Evolutionary conservation across 768 basidiomycete species (phyloP), one percentile per base, ranked within the genome.

Genomic region (Psilocybe azurescens): DNA sequence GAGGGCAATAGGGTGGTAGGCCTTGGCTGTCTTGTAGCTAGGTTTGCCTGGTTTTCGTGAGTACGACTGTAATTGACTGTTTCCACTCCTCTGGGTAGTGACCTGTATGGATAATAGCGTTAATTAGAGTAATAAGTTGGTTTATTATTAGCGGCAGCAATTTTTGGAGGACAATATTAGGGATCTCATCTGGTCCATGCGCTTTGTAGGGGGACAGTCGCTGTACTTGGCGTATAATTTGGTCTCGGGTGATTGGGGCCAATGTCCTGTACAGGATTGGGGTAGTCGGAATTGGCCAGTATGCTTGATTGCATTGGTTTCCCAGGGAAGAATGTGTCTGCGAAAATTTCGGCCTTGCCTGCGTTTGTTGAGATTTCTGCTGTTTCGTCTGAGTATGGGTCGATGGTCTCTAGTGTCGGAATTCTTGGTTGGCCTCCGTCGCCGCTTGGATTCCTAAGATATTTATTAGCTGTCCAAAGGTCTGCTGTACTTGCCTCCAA

Each of bases 61-160:
- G n/a, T n/a, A n/a, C n/a, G n/a, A n/a, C n/a, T n/a, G n/a, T n/a
- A n/a, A n/a, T n/a, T n/a, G n/a, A n/a, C n/a, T n/a, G n/a, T n/a
- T n/a, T n/a, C n/a, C n/a, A n/a, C n/a, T n/a, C n/a, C n/a, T n/a
- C n/a, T n/a, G n/a, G n/a, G n/a, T n/a, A n/a, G n/a, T n/a, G n/a
- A n/a, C n/a, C n/a, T n/a, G n/a, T n/a, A n/a, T n/a, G n/a, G 65
- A 0, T 81, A 74, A 0, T 73, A 73, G 64, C 68, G 3, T 52
- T 63, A 59, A 59, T 72, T 2, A 73, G 66, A 11, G 47, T 14
- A 2, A 52, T 10, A 1, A 75, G 62, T 13, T 65, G 39, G 20
- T 64, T 41, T 8, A 41, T 39, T 1, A 73, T 58, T 1, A 62
- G 28, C n/a, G 67, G 56, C 0, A 14, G 18, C n/a, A 49, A 53